A percentile compares a stretch with the other conserved stretches of the same genome.
Conservation (phyloP, 768 basidiomycete species). For the Porphyrellus cyaneotinctus region DNA sequence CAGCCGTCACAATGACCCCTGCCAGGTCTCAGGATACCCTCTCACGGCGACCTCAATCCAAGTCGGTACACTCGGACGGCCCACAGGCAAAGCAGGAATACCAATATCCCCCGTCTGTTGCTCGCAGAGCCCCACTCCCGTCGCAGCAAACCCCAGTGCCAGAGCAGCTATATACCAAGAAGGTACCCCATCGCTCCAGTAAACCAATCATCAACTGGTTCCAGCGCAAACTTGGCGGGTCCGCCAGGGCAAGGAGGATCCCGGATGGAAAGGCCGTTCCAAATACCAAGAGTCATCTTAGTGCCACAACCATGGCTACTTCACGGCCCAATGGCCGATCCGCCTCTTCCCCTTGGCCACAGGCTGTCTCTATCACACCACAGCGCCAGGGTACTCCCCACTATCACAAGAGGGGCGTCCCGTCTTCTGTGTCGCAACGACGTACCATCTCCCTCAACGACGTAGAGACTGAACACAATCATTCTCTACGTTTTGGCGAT, state of each 20-base stretch:
- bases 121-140: constrained; percentile 17
- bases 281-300: constrained; percentile 15
- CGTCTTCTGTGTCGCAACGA: constrained; percentile 35
- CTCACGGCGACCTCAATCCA: constrained; percentile 14
- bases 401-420: constrained; percentile 16
- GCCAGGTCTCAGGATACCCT: constrained; percentile 12
- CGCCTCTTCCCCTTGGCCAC: constrained; percentile 29
- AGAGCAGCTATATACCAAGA: constrained; percentile 48
- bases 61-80: constrained; percentile 5
- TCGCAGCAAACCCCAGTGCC: constrained; percentile 25
- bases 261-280: constrained; percentile 28
- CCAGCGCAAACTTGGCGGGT: constrained; percentile 77
- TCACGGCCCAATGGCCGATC: constrained; percentile 28
- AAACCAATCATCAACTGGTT: constrained; percentile 90
- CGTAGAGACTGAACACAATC: constrained; percentile 42
- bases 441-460: constrained; percentile 66
- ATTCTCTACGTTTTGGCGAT: constrained; percentile 34
- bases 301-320: constrained; percentile 3
- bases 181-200: constrained; percentile 63
- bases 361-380: constrained; percentile 12
- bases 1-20: constrained; percentile 11
- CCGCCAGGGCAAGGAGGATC: constrained; percentile 53
- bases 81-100: constrained; percentile 16
- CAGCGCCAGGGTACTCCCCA: constrained; percentile 24
- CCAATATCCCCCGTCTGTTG: constrained; percentile 11